Evolutionary conservation across 768 basidiomycete species (phyloP).

Genomic region (Lactarius tabidus): DNA sequence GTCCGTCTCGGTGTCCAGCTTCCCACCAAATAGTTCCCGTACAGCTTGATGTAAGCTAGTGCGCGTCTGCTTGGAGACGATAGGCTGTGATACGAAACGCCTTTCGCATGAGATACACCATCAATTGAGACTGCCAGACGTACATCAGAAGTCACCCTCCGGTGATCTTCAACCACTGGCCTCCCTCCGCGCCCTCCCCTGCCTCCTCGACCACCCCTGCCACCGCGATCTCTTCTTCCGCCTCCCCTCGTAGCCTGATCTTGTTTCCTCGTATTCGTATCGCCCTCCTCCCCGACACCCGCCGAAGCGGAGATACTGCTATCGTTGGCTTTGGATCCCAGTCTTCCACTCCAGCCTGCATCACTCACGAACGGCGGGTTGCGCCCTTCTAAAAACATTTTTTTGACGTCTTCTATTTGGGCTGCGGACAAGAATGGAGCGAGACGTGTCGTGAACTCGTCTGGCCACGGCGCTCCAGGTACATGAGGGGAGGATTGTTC

Average conservation of each 20-base stretch:
- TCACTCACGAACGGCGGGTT: slow-evolving; percentile 73
- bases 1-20: slow-evolving; percentile 81
- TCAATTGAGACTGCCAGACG: slow-evolving; percentile 34
- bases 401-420: slow-evolving; percentile 58
- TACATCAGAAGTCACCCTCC: slow-evolving; percentile 81
- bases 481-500: slow-evolving; percentile 24
- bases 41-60: slow-evolving; percentile 79
- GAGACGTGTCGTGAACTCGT: slow-evolving; percentile 52
- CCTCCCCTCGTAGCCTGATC: slow-evolving; percentile 32
- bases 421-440: slow-evolving; percentile 59
- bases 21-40: slow-evolving; percentile 76
- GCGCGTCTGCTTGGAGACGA: slow-evolving; percentile 73
- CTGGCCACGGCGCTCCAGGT: slow-evolving; percentile 57
- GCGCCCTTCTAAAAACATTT: slow-evolving; percentile 76
- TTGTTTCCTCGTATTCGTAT: slow-evolving; percentile 22
- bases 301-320: slow-evolving; percentile 25
- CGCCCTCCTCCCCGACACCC: slow-evolving; percentile 25
- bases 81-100: slow-evolving; percentile 51
- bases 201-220: slow-evolving; percentile 47
- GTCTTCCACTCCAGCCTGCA: slow-evolving; percentile 64
- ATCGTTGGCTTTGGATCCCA: slow-evolving; percentile 34
- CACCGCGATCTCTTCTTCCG: slow-evolving; percentile 39
- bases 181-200: slow-evolving; percentile 42
- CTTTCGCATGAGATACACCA: slow-evolving; percentile 12
- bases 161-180: slow-evolving; percentile 51